phyloP scores from a whole-genome alignment of 208 protist species.

The Trypanosoma brucei region DNA sequence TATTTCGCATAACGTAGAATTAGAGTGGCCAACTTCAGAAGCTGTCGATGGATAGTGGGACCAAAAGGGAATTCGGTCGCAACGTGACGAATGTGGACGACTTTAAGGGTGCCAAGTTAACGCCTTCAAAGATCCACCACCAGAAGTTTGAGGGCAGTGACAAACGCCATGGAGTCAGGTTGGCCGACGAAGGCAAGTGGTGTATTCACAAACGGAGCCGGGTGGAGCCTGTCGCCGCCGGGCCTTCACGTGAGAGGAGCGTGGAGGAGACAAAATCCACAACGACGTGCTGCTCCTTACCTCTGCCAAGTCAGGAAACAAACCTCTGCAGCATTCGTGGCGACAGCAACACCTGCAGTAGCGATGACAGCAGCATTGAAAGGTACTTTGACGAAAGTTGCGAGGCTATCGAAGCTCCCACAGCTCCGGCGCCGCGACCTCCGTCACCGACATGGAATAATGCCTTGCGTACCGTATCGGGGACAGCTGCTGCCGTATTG shows the following conservation, averaged over 20 bases:
- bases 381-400: conserved; percentile 13
- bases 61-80: conserved; percentile 20
- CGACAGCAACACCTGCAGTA: not conserved
- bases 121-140: not conserved
- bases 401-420: not conserved
- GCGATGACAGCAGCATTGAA: conserved; percentile 11
- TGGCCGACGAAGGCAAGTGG: not conserved
- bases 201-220: not conserved
- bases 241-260: not conserved
- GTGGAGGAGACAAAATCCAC: not conserved
- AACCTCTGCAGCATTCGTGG: not conserved
- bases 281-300: not conserved
- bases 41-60: not conserved
- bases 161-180: not conserved
- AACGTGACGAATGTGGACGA: conserved; percentile 24
- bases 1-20: too few species aligned
- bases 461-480: conserved; percentile 2
- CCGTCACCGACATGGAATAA: not conserved
- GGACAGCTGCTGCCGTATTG: conserved; percentile 6
- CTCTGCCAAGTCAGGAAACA: not conserved
- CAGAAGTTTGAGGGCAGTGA: not conserved
- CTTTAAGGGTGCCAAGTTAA: not conserved
- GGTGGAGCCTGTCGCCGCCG: not conserved
- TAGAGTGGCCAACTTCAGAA: not conserved
- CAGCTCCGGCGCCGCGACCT: too few species aligned